Conservation (phyloP, 805 yeast species). For the Candida piceae region DNA sequence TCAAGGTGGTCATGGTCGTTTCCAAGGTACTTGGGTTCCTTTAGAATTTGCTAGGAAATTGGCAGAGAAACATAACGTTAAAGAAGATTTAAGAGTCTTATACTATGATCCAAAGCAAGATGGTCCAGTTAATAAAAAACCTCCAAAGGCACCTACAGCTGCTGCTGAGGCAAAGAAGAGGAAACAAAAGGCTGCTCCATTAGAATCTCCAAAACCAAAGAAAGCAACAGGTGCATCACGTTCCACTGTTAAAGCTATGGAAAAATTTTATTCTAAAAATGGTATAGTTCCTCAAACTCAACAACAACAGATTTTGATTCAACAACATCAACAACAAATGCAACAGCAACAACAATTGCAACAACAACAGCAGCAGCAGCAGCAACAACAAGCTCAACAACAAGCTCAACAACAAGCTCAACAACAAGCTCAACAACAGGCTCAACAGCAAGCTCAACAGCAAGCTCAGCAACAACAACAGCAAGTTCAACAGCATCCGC, state of each 20-base stretch:
- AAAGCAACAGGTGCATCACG: constrained; percentile 6
- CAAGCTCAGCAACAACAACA: constrained; percentile 2
- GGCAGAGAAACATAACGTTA: constrained; percentile 48
- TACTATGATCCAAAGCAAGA: constrained; percentile 46
- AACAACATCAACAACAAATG: constrained; percentile 3
- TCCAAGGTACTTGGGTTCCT: constrained; percentile 87
- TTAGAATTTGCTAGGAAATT: constrained; percentile 56
- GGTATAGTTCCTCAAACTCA: neutral
- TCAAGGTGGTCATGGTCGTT: constrained; percentile 82
- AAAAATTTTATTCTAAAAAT: constrained; percentile 2
- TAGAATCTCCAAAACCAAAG: constrained; percentile 9
- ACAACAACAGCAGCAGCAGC: constrained; percentile 62
- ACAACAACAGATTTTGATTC: too few relatives aligned
- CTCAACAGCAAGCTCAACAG: constrained; percentile 47
- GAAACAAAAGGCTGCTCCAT: constrained; percentile 30
- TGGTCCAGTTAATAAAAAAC: constrained; percentile 39
- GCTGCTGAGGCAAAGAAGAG: constrained; percentile 21
- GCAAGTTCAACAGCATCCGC: constrained; percentile 10
- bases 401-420: constrained; percentile 2
- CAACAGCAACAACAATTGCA: constrained; percentile 26
- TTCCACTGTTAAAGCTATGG: constrained; percentile 5
- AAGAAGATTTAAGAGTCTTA: constrained; percentile 48
- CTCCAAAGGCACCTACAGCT: constrained; percentile 24
- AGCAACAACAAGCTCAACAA: constrained; percentile 45
- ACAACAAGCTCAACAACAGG: constrained; percentile 52